Evolutionary conservation across 176 grass and related monocot species (phyloP).

Genomic region (Oryza australiensis): DNA sequence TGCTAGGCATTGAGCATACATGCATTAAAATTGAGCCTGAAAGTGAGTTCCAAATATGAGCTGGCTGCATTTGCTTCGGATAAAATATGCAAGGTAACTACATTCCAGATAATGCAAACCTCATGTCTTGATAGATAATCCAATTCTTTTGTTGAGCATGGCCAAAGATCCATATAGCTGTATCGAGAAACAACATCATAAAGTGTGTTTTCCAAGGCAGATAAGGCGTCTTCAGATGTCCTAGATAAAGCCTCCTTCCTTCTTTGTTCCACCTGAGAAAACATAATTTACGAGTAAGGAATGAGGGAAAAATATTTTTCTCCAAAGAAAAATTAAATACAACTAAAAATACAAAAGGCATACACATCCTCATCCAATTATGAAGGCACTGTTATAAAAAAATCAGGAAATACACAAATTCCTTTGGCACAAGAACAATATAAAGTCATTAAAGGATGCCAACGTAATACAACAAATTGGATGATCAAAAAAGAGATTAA

Average conservation of each 20-base stretch:
- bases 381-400: not conserved
- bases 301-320: not conserved
- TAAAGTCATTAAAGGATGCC: not conserved
- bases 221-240: conserved; percentile 60
- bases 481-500: conserved; percentile 4
- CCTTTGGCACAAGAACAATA: not conserved
- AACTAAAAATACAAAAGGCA: not conserved
- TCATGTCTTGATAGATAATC: conserved; percentile 91
- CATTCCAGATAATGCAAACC: conserved; percentile 42
- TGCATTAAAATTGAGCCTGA: not conserved
- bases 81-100: conserved; percentile 25
- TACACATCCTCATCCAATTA: not conserved
- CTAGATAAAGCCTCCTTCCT: conserved; percentile 86
- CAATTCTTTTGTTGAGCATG: conserved; percentile 94
- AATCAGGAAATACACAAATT: conserved; percentile 1
- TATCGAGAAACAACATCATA: conserved; percentile 79
- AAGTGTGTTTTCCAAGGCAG: conserved; percentile 70
- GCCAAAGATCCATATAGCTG: conserved; percentile 91
- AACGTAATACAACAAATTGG: not conserved
- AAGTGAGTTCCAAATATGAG: not conserved
- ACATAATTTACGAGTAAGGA: conserved; percentile 9
- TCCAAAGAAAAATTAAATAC: not conserved
- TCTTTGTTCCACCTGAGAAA: conserved; percentile 85
- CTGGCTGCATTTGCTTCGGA: not conserved
- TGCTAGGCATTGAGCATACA: not conserved